Evolutionary conservation across 2,329 filamentous ascomycete genomes (phyloP), one percentile per base, ranked within the genome.

Genomic region (Talaromyces sp.): DNA sequence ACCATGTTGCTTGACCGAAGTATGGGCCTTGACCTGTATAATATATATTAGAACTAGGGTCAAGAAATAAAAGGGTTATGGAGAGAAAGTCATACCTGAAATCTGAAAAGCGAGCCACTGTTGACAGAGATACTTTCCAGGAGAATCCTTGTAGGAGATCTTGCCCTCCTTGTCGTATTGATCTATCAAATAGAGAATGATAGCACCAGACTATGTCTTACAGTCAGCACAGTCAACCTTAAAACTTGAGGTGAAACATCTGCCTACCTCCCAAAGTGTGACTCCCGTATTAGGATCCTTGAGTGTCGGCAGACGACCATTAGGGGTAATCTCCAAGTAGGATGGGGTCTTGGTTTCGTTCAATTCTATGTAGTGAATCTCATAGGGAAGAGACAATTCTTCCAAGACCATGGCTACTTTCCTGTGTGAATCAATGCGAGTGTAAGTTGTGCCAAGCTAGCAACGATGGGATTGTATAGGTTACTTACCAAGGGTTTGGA

Each of bases 371-470:
- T 33, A 47, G 13, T 66, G 45, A 35, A 60, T 57, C 16, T 72
- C 66, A 58, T 71, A 73, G 10, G 71, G 71, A 43, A 74, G n/a
- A 19, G 59, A 57, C 6, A 74, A 68, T 60, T 73, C 73, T 54
- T 71, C 68, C 14, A 74, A 66, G 31, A 72, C 54, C 59, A 73
- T 69, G 62, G 67, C 68, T 22, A 70, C 69, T 63, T 73, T 71
- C 64, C 67, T 61, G 33, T 3, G 7, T 19, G 13, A 3, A 43
- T 58, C 14, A 19, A n/a, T 7, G 16, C 13, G 13, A 39, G 11
- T 19, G 2, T 49, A 9, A 49, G 45, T 10, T 52, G 9, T 52
- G 8, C 14, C 19, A 9, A 8, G 8, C 10, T 11, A 52, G 16
- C 43, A 19, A 19, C n/a, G 8, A 22, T 45, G 10, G 27, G 13